Conservation (phyloP, 306 rosid species). For the Fragaria vesca region DNA sequence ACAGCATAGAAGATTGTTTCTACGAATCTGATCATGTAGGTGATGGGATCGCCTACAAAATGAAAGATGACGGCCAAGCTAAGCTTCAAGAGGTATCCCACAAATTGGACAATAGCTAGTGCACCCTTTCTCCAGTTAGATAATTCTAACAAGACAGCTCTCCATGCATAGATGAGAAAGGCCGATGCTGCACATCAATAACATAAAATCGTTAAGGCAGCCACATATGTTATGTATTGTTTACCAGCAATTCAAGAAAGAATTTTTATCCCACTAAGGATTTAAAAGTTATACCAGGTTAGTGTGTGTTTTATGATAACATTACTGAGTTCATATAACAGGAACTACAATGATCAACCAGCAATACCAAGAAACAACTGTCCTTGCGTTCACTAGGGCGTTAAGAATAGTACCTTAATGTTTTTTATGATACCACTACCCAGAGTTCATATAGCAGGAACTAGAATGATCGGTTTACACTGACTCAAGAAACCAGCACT, state of each 20-base stretch:
- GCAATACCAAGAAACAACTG: background rate
- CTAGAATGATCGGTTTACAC: background rate
- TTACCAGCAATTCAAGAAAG: background rate
- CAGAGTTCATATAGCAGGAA: background rate
- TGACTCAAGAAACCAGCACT: background rate
- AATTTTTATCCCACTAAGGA: background rate
- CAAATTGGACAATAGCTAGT: conserved; percentile 40
- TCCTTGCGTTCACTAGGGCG: background rate
- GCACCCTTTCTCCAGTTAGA: conserved; percentile 71
- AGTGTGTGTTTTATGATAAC: background rate
- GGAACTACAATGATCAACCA: background rate
- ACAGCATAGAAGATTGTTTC: conserved; percentile 57
- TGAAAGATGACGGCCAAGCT: conserved; percentile 53
- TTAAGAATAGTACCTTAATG: background rate
- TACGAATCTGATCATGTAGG: conserved; percentile 49
- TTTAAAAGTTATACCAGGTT: background rate
- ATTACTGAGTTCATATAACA: background rate
- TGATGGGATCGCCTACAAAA: conserved; percentile 79
- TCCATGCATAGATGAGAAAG: conserved; percentile 88
- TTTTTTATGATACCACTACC: background rate
- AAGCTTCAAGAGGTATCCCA: conserved; percentile 55
- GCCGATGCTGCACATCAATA: conserved; percentile 53
- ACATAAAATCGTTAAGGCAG: conserved; percentile 20
- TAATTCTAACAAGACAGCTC: conserved; percentile 80
- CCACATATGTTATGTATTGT: background rate